Base-by-base conservation (phyloP, 176 grass and related monocot genomes). In the Guadua angustifolia region DNA sequence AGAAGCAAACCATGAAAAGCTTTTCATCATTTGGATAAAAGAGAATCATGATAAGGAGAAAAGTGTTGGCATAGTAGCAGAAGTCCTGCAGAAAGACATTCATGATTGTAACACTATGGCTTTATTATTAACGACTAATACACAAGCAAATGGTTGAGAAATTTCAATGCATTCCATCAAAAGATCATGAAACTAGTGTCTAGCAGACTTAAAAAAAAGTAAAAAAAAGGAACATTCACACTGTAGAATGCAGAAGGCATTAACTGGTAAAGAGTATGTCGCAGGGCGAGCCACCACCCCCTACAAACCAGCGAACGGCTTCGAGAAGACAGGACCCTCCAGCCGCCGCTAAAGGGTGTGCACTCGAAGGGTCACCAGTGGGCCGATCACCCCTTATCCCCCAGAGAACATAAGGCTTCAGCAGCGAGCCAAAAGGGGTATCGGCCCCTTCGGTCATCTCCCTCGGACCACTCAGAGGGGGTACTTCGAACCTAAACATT, bases 1-100 rank as follows among this genome's bases (percentile, higher is more conserved):
- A 95, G 86, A 98, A 98, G 91, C 96, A 98, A 79, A 98, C 93
- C 93, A 98, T 98, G 83, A 98, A 98, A 84, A 98, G 85, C 71
- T 95, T 98, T 85, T 98, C 96, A 90, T 98, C 91, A 82, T 98
- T 88, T 38, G 96, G 96, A 88, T 88, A 98, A 77, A 98, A 92
- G 73, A 98, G 96, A 81, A 98, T 90, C 93, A 95, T 92, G 44
- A 94, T 74, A 70, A 98, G n/a, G 74, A 98, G 92, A 69, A 98
- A 86, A 82, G 96, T 95, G 81, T 98, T 98, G 70, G 96, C 96
- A 85, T 98, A 98, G 79, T 98, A 98, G 76, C 96, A 98, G 55
- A 98, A 98, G 29, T 98, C 96, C 93, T 98, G 93, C 59, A 91
- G 46, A 92, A 47, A 24, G 22, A 53, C 63, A 81, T 59, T 9